A percentile compares a stretch with the other conserved stretches of the same genome.
Evolutionary conservation across 179 eudicot genomes (phyloP).

Genomic region (Silene vulgaris): DNA sequence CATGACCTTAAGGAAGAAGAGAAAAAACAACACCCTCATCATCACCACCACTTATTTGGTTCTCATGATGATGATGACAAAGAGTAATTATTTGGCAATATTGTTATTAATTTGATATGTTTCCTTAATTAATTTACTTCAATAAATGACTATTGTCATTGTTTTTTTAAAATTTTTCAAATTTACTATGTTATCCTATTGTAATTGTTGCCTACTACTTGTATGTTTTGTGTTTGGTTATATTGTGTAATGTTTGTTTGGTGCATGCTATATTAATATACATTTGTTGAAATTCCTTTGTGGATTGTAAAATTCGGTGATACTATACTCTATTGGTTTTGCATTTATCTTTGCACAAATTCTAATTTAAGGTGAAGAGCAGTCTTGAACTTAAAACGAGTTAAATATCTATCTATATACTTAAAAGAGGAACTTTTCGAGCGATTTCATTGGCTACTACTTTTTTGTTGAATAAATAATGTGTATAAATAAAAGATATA

Average conservation of each 20-base stretch:
- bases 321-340: too few relatives aligned
- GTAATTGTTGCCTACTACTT: neutral
- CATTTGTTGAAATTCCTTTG: too few relatives aligned
- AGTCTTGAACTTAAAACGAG: too few relatives aligned
- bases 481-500: too few relatives aligned
- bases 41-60: slow-evolving; percentile 17
- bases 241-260: neutral
- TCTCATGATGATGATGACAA: slow-evolving; percentile 15
- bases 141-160: slow-evolving; percentile 2
- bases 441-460: too few relatives aligned
- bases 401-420: too few relatives aligned
- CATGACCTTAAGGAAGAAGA: slow-evolving; percentile 29
- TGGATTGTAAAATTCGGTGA: too few relatives aligned
- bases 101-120: neutral
- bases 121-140: neutral
- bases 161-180: neutral
- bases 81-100: neutral
- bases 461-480: too few relatives aligned
- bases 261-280: neutral
- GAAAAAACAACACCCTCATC: slow-evolving; percentile 25
- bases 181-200: neutral
- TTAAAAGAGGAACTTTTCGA: too few relatives aligned
- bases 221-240: neutral
- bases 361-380: too few relatives aligned
- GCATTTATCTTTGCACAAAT: too few relatives aligned